Conservation (phyloP, 805 yeast genomes). For the Zygotorulaspora florentina region DNA sequence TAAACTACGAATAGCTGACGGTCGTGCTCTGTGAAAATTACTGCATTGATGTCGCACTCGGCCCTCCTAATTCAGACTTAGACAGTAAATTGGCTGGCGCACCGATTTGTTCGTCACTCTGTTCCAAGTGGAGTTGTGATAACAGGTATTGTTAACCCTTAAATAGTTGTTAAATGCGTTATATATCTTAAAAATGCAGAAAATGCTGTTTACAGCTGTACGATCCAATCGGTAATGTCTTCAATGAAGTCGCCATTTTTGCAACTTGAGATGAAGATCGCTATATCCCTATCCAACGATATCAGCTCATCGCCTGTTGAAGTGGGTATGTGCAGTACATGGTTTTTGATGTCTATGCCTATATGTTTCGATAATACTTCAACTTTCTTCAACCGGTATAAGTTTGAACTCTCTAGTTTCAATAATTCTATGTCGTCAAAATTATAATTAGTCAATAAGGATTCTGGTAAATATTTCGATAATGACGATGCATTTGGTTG, state of each 20-base stretch:
- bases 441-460: constrained; percentile 18
- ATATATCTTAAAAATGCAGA: not conserved
- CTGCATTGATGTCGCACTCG: too few species aligned
- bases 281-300: constrained; percentile 21
- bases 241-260: constrained; percentile 19
- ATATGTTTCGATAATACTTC: constrained; percentile 21
- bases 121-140: too few species aligned
- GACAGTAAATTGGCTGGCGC: too few species aligned
- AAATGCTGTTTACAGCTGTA: constrained; percentile 11
- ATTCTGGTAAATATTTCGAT: constrained; percentile 10
- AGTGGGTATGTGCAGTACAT: constrained; percentile 14
- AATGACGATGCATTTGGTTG: not conserved
- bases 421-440: constrained; percentile 17
- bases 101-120: too few species aligned
- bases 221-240: constrained; percentile 21
- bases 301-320: constrained; percentile 7
- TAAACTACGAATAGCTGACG: not conserved
- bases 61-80: too few species aligned
- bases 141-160: too few species aligned
- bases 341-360: constrained; percentile 21
- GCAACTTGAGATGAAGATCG: constrained; percentile 22
- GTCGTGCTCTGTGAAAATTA: not conserved
- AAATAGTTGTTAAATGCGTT: too few species aligned
- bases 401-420: constrained; percentile 14
- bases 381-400: constrained; percentile 17